These are phyloP conservation scores for Scenedesmus sp. DNA, from an alignment of 163 green algal species.

Conservation along the genomic window DNA sequence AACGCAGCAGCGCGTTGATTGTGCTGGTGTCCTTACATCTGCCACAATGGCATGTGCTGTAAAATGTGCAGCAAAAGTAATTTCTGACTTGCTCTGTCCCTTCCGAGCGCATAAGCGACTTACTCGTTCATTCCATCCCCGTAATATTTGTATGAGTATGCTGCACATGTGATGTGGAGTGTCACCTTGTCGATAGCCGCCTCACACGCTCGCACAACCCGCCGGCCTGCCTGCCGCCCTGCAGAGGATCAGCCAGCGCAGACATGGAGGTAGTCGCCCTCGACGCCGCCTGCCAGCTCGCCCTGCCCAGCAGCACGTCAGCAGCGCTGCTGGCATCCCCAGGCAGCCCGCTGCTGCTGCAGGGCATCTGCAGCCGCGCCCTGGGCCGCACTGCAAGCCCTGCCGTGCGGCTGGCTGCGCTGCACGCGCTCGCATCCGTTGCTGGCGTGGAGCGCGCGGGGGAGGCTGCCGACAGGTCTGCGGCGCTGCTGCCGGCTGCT, in stretches of 20 bases:
- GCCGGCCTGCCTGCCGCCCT: background rate
- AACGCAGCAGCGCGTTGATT: background rate
- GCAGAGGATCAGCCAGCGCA: slow-evolving; percentile 27
- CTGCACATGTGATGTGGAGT: too few relatives aligned
- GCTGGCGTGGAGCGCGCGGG: slow-evolving; percentile 55
- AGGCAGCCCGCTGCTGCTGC: background rate
- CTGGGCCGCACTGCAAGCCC: slow-evolving; percentile 32
- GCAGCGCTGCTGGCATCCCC: slow-evolving; percentile 19
- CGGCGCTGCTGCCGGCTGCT: slow-evolving; percentile 37
- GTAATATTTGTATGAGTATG: too few relatives aligned
- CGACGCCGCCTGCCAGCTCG: slow-evolving; percentile 49
- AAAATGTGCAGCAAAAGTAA: too few relatives aligned
- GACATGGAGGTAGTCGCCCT: slow-evolving; percentile 49
- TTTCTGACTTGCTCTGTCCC: too few relatives aligned
- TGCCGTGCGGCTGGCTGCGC: slow-evolving; percentile 54
- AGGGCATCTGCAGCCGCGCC: slow-evolving; percentile 16
- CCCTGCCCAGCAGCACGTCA: background rate
- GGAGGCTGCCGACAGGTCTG: slow-evolving; percentile 16
- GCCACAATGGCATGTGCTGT: background rate
- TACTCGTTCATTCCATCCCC: too few relatives aligned
- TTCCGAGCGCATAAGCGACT: too few relatives aligned
- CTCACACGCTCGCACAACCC: background rate
- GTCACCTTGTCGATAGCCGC: too few relatives aligned
- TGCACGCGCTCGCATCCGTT: slow-evolving; percentile 61
- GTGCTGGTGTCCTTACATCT: background rate